Base-by-base conservation (phyloP, 345 rosid species). In the Sapria himalayana region DNA sequence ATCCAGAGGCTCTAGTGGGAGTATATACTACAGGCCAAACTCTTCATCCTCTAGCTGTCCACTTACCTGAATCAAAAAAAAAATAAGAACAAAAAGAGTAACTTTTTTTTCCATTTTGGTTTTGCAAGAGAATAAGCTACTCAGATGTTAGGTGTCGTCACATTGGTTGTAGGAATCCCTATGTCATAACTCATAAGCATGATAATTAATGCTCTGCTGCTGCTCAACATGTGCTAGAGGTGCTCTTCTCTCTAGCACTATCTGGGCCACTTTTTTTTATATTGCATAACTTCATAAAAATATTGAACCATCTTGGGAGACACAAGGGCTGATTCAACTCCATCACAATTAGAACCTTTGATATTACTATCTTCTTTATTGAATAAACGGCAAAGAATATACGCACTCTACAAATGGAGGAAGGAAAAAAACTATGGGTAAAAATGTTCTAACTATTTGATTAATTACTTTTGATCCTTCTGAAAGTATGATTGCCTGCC, bases 311-410 rank as follows among this genome's bases (percentile, higher is more conserved):
- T 33, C 0, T 57, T 46, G 35, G 72, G 75, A 45, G 72, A 58
- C n/a, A 49, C 60, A 11, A 37, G 45, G 49, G 25, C 29, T 4
- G 54, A 51, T 18, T 65, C 72, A 50, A 50, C 55, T 33, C 67
- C 84, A 35, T 59, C 70, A 29, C 39, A 39, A 29, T 49, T 51
- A 0, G 41, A 43, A 50, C 33, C 65, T 35, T 57, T 63, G 19
- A 52, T 62, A 15, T 22, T 49, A 27, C 46, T 54, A 21, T 72
- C 84, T 52, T 73, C 61, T 54, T 81, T 81, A 66, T 74, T 77
- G 49, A 81, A 73, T 55, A 81, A 42, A 19, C 75, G 77, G 31
- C 67, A 67, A 35, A 81, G 66, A 1, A 77, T 89, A 61, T 54
- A 81, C 0, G 76, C 63, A 58, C 46, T 59, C 93, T 81, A 64